Conservation (phyloP, 228 moss, liverwort and hornwort species). For the Sphagnum fallax region DNA sequence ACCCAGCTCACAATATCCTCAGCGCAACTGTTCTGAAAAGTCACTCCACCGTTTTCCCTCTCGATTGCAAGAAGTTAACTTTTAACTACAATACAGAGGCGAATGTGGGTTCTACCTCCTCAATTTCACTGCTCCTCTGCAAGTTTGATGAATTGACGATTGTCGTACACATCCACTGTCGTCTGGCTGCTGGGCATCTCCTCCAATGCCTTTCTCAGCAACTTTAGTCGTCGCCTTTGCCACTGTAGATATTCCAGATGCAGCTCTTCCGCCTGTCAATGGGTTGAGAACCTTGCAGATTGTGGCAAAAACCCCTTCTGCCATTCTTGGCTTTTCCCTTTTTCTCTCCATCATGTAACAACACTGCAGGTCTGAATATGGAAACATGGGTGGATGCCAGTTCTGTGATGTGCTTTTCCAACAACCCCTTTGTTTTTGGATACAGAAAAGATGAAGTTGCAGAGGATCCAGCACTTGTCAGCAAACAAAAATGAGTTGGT, state of each 20-base stretch:
- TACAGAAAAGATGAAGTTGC: conserved; percentile 33
- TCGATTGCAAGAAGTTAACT: no score
- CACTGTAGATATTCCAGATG: conserved; percentile 1
- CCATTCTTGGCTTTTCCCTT: conserved; percentile 26
- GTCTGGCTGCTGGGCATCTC: conserved; percentile 5
- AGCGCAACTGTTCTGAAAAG: no score
- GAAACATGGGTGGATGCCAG: conserved; percentile 28
- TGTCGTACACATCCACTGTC: conserved; percentile 29
- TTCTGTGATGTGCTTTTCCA: conserved; percentile 35
- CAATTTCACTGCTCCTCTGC: no score
- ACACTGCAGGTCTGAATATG: conserved; percentile 27
- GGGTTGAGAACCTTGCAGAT: conserved; percentile 36
- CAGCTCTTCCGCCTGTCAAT: conserved; percentile 23
- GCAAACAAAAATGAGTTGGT: conserved; percentile 26
- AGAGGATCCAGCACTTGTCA: conserved; percentile 21
- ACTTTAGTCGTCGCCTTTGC: conserved; percentile 34
- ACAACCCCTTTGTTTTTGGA: conserved; percentile 39
- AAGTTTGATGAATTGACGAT: conserved; percentile 1
- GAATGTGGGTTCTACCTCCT: no score
- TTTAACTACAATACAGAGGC: no score
- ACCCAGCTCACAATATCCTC: no score
- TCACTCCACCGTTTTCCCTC: no score
- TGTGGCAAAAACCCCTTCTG: conserved; percentile 10
- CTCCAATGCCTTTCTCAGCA: conserved; percentile 20
- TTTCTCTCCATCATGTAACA: conserved; percentile 41